phyloP scores from a whole-genome alignment of 495 filamentous ascomycete species.

The Apiosordaria backusii region DNA sequence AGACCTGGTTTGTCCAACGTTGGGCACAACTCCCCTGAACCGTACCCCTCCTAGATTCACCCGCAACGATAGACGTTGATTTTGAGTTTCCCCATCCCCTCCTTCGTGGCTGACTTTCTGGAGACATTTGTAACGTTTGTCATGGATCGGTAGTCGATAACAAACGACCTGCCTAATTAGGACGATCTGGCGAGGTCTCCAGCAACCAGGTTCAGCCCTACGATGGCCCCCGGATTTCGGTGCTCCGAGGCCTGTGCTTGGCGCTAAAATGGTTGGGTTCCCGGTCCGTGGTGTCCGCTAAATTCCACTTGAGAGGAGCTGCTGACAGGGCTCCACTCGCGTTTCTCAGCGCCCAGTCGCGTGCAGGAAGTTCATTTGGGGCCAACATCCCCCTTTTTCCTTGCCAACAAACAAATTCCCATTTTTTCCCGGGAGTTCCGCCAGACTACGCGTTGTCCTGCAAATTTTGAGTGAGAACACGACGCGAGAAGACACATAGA shows the following conservation, averaged over 20 bases:
- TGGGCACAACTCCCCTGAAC: too few species aligned
- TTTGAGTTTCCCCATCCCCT: not conserved
- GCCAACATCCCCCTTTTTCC: not conserved
- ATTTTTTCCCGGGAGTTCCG: too few species aligned
- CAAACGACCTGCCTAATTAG: not conserved
- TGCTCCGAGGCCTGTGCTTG: not conserved
- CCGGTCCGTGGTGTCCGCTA: not conserved
- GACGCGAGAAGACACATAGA: too few species aligned
- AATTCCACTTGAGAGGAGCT: not conserved
- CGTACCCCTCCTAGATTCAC: too few species aligned
- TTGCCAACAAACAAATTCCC: not conserved
- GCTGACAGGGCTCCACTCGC: not conserved
- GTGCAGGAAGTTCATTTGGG: not conserved
- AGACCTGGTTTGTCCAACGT: too few species aligned
- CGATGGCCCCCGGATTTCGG: not conserved
- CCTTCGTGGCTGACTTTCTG: not conserved
- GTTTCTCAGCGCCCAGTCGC: not conserved
- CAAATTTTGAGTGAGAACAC: too few species aligned
- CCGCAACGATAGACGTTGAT: not conserved
- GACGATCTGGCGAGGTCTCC: too few species aligned
- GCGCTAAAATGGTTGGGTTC: not conserved
- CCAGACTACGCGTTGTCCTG: too few species aligned
- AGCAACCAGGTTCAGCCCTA: constrained; percentile 16
- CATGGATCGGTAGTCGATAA: too few species aligned
- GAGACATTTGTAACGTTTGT: not conserved